Conservation (phyloP, 1,139 yeast genomes). For the Pichia norvegensis region DNA sequence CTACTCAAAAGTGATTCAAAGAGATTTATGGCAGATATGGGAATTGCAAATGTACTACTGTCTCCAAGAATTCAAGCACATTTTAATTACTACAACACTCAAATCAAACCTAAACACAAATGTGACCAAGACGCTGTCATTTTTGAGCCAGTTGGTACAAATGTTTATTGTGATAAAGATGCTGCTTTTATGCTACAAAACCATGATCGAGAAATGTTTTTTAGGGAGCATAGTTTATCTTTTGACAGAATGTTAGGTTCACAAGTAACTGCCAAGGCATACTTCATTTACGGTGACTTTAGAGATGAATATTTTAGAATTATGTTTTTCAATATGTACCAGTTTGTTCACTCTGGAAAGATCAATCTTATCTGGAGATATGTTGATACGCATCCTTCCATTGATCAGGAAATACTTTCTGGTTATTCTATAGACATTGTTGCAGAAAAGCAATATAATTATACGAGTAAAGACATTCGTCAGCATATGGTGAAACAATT, state of each 20-base stretch:
- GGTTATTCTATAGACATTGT: conserved; percentile 52
- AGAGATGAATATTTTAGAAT: conserved; percentile 39
- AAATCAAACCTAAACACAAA: conserved; percentile 14
- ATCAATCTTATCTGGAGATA: conserved; percentile 73
- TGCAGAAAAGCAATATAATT: neutral
- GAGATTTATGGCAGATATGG: conserved; percentile 39
- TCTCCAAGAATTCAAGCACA: conserved; percentile 63
- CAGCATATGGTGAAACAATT: neutral
- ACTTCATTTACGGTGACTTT: conserved; percentile 49
- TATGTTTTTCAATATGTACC: conserved; percentile 53
- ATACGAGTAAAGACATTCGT: neutral
- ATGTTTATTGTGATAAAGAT: conserved; percentile 51
- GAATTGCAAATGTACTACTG: conserved; percentile 44
- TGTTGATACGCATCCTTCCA: conserved; percentile 30
- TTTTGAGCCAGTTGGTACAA: conserved; percentile 24
- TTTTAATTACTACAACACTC: conserved; percentile 40
- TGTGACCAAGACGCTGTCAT: conserved; percentile 20
- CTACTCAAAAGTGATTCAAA: conserved; percentile 24
- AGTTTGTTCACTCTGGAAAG: conserved; percentile 58
- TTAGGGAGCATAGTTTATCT: conserved; percentile 26
- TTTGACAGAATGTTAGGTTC: conserved; percentile 58
- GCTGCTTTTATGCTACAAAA: conserved; percentile 65
- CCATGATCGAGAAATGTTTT: conserved; percentile 16
- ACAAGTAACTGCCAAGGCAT: conserved; percentile 19
- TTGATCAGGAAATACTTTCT: conserved; percentile 33